phyloP scores from a whole-genome alignment of 2,329 filamentous ascomycete genomes.

The Trichoderma cornu-damae region DNA sequence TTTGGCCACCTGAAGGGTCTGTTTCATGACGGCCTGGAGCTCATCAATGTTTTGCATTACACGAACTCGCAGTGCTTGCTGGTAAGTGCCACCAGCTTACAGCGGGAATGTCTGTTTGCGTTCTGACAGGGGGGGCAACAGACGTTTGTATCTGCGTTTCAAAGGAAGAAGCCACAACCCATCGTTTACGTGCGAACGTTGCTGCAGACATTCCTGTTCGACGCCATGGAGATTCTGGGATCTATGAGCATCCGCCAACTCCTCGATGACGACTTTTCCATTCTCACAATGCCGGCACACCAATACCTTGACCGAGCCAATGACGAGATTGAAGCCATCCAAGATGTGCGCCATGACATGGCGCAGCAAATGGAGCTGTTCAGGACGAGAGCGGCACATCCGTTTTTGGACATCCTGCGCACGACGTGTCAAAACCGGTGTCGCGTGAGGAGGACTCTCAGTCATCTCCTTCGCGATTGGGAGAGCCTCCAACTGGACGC shows the following conservation, averaged over 20 bases:
- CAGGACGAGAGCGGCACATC: conserved; percentile 56
- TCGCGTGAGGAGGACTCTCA: conserved; percentile 81
- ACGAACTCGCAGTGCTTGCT: conserved; percentile 63
- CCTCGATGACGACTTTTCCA: conserved; percentile 74
- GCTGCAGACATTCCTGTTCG: conserved; percentile 69
- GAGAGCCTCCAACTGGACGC: conserved; percentile 78
- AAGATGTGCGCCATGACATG: conserved; percentile 68
- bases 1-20: conserved; percentile 64
- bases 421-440: conserved; percentile 87
- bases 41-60: conserved; percentile 63
- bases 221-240: conserved; percentile 64
- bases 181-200: conserved; percentile 78
- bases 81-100: conserved; percentile 41
- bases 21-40: conserved; percentile 65
- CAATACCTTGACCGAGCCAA: conserved; percentile 66
- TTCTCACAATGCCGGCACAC: conserved; percentile 68
- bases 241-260: conserved; percentile 66
- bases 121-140: conserved; percentile 36
- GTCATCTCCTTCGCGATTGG: conserved; percentile 77
- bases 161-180: conserved; percentile 75
- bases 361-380: conserved; percentile 68
- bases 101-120: not conserved
- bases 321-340: conserved; percentile 68
- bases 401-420: conserved; percentile 78
- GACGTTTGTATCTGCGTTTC: conserved; percentile 70